phyloP scores from a whole-genome alignment of 768 basidiomycete genomes.

The Austroboletus festivus region DNA sequence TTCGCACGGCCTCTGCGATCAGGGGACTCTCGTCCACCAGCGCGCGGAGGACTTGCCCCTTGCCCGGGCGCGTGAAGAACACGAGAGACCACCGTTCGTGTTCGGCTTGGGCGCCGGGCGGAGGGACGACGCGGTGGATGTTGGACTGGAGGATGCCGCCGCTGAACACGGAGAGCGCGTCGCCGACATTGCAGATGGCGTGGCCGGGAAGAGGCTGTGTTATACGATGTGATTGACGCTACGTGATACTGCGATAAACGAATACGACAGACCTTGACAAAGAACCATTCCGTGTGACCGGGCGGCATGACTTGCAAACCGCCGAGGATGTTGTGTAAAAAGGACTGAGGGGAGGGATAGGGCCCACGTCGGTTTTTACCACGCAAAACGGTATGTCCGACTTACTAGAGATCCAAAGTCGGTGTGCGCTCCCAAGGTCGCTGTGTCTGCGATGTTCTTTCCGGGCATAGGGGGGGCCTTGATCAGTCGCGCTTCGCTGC shows the following conservation, averaged over 20 bases:
- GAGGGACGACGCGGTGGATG: slow-evolving; percentile 61
- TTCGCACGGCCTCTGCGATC: slow-evolving; percentile 43
- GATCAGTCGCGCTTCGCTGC: slow-evolving; percentile 56
- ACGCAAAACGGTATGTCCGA: neutral
- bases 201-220: slow-evolving; percentile 50
- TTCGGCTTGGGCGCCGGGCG: slow-evolving; percentile 53
- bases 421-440: slow-evolving; percentile 63
- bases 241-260: too few relatives aligned
- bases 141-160: slow-evolving; percentile 64
- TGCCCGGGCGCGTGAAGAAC: slow-evolving; percentile 63
- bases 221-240: neutral
- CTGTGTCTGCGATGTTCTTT: slow-evolving; percentile 28
- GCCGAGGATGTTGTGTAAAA: slow-evolving; percentile 68
- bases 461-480: slow-evolving; percentile 42
- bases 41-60: slow-evolving; percentile 48
- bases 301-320: slow-evolving; percentile 68
- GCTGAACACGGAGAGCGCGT: slow-evolving; percentile 59
- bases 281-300: slow-evolving; percentile 61
- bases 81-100: slow-evolving; percentile 64
- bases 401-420: slow-evolving; percentile 72
- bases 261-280: slow-evolving; percentile 47
- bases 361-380: neutral
- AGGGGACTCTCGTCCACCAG: slow-evolving; percentile 48
- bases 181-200: slow-evolving; percentile 61
- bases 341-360: slow-evolving; percentile 40